Conservation (phyloP, 2,329 filamentous ascomycete species). For the Fusarium hainanense region DNA sequence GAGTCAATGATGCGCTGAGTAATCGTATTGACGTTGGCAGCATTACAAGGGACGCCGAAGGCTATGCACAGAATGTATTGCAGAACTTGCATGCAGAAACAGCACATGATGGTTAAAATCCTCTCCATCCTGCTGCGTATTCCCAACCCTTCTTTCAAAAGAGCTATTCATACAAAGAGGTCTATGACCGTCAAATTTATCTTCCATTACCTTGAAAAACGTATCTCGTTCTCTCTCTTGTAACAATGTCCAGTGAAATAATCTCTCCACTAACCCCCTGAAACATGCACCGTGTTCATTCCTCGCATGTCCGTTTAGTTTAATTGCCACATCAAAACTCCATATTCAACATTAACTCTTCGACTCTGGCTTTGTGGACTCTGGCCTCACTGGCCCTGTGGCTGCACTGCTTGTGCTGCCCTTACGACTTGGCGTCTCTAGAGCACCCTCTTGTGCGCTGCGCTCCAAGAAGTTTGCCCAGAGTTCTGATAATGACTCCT, state of each 20-base stretch:
- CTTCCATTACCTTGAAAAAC: conserved; percentile 29
- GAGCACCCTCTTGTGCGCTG: conserved; percentile 66
- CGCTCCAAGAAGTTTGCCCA: conserved; percentile 95
- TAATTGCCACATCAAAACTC: conserved; percentile 14
- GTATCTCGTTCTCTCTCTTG: conserved; percentile 31
- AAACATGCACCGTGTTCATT: conserved; percentile 23
- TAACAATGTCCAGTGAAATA: conserved; percentile 14
- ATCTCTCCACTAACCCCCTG: conserved; percentile 6
- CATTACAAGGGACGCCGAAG: conserved; percentile 72
- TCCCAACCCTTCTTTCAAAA: conserved; percentile 40
- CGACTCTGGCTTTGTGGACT: conserved; percentile 53
- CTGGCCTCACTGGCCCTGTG: conserved; percentile 53
- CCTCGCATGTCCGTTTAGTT: conserved; percentile 14
- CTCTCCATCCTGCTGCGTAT: conserved; percentile 18
- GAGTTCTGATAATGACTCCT: conserved; percentile 87
- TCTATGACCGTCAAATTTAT: conserved; percentile 32
- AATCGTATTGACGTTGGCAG: conserved; percentile 71
- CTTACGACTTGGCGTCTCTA: conserved; percentile 58
- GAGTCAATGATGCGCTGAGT: conserved; percentile 74
- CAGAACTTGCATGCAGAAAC: conserved; percentile 46
- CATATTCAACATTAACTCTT: conserved; percentile 44
- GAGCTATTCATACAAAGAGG: conserved; percentile 46
- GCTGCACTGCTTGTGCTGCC: conserved; percentile 63
- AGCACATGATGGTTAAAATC: conserved; percentile 28
- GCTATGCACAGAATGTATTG: conserved; percentile 63